These are phyloP conservation scores for Salix suchowensis DNA, from an alignment of 345 rosid species.

Conservation along the genomic window DNA sequence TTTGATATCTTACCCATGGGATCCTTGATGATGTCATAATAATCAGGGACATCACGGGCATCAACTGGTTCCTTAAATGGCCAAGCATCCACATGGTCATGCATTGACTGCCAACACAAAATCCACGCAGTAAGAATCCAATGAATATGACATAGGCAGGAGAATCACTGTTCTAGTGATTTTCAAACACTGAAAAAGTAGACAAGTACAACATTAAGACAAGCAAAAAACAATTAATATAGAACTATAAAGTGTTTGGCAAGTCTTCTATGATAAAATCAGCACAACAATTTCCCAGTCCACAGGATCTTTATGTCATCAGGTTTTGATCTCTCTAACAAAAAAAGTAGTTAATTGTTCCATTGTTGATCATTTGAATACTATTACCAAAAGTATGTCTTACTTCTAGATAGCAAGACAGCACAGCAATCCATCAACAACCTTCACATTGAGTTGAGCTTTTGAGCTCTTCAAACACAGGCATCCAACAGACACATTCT, in stretches of 20 bases:
- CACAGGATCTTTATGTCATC: background rate
- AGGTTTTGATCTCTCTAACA: background rate
- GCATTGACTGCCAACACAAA: constrained; percentile 59
- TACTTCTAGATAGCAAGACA: background rate
- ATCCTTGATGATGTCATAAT: constrained; percentile 94
- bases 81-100: constrained; percentile 96
- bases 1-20: constrained; percentile 73
- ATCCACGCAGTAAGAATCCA: constrained; percentile 10
- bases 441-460: background rate
- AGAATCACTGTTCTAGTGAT: background rate
- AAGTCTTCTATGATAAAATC: background rate
- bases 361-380: background rate
- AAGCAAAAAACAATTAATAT: background rate
- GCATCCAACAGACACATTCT: background rate
- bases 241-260: background rate
- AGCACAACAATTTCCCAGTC: background rate
- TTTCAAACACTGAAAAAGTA: background rate
- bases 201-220: background rate
- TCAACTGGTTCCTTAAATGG: constrained; percentile 98
- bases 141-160: background rate
- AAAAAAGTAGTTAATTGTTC: background rate
- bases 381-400: background rate
- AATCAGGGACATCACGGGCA: constrained; percentile 93
- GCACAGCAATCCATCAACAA: background rate
- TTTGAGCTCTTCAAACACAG: background rate